Base-by-base conservation (phyloP, 2,329 filamentous ascomycete species). In the Calonectria multiphialidica region DNA sequence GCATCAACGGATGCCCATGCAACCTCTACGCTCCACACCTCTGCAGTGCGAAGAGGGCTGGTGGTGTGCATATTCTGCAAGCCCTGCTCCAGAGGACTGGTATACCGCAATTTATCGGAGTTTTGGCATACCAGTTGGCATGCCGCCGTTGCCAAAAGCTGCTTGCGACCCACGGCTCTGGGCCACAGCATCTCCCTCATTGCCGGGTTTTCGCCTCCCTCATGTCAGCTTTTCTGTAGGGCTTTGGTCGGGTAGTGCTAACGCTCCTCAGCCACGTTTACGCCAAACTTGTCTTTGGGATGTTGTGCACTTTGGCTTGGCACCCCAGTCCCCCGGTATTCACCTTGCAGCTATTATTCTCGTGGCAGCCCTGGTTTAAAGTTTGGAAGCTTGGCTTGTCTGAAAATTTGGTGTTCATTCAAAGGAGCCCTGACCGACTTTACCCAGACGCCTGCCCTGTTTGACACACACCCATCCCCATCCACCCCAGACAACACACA, bases 191-290 rank as follows among this genome's bases (percentile, higher is more conserved):
- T 57, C 33, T 3, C 42, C 28, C 13, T 25, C 25, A 55, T 33
- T 16, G 21, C 28, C 37, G 30, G 47, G 23, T 18, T 13, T 44
- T 42, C 25, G 57, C 57, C 57, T 62, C 37, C 40, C 15, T 18
- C 18, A 42, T 45, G 35, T 18, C 23, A 61, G 16, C 53, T 61
- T 23, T 23, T 44, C n/a, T 16, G 23, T 45, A 33, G 37, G 40
- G 61, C 42, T 30, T 30, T 30, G 18, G 12, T 7, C 42, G 23
- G 21, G 35, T 61, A 53, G 33, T 45, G 23, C 57, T 62, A 53
- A 53, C 33, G 25, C 5, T 18, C 49, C 40, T 62, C 57, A 62
- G 57, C 57, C 57, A 62, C 57, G 40, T 62, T 62, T 62, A 33
- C 23, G 40, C 16, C 40, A 61, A 62, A 45, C 40, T 42, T 33